Evolutionary conservation across 805 yeast species (phyloP).

Genomic region (Saccharomyces paradoxus): DNA sequence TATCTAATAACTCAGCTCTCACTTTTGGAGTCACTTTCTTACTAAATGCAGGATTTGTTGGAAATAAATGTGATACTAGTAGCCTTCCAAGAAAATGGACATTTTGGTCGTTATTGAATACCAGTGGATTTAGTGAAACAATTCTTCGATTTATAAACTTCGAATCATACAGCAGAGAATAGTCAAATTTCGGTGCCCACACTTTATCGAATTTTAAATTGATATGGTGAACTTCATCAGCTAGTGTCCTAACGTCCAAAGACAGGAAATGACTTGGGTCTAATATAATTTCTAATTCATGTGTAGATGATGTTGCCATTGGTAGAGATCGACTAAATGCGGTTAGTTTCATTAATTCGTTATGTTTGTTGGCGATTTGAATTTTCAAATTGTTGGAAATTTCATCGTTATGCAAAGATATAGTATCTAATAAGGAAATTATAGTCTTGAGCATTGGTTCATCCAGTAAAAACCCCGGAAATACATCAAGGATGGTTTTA

Average conservation of each 20-base stretch:
- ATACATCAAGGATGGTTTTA: slow-evolving; percentile 47
- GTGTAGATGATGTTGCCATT: slow-evolving; percentile 1
- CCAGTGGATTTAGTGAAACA: slow-evolving; percentile 58
- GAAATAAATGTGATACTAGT: slow-evolving; percentile 59
- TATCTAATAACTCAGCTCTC: slow-evolving; percentile 60
- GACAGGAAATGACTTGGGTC: slow-evolving; percentile 45
- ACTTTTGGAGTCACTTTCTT: slow-evolving; percentile 14
- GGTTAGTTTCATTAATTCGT: slow-evolving; percentile 33
- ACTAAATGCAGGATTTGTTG: slow-evolving; percentile 16
- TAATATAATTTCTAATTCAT: slow-evolving; percentile 13
- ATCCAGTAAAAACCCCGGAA: slow-evolving; percentile 64
- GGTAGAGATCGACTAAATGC: slow-evolving; percentile 14
- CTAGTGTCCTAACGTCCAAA: slow-evolving; percentile 45
- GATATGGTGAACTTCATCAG: slow-evolving; percentile 56
- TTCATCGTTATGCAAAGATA: slow-evolving; percentile 42
- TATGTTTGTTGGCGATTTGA: slow-evolving; percentile 45
- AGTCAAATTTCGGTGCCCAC: slow-evolving; percentile 80
- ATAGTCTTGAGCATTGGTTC: slow-evolving; percentile 51
- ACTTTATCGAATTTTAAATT: slow-evolving; percentile 52
- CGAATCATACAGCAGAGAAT: slow-evolving; percentile 58
- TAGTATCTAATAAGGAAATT: slow-evolving; percentile 42
- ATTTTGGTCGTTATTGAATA: slow-evolving; percentile 57
- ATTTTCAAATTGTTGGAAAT: slow-evolving; percentile 46
- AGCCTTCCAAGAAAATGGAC: slow-evolving; percentile 74
- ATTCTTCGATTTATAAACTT: slow-evolving; percentile 23